phyloP scores from a whole-genome alignment of 139 green algal species.

The Tetradesmus obliquus region DNA sequence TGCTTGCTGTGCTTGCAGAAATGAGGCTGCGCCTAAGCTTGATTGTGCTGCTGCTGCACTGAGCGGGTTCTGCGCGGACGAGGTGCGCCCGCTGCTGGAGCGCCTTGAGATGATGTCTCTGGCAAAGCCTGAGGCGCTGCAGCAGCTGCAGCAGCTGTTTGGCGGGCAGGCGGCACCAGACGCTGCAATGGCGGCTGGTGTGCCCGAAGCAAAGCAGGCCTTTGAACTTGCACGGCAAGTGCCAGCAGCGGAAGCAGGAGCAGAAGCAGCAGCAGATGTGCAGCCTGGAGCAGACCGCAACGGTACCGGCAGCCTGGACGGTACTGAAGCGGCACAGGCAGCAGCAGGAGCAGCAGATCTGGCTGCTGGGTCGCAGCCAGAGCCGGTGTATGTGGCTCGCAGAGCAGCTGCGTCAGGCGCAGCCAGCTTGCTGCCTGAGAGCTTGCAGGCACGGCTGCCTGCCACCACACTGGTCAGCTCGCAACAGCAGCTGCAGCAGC shows the following conservation, averaged over 20 bases:
- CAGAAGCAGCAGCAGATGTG: not conserved
- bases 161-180: slow-evolving; percentile 7
- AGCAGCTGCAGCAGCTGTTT: slow-evolving; percentile 24
- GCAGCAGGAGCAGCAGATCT: not conserved
- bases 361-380: not conserved
- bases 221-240: not conserved
- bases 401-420: not conserved
- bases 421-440: not conserved
- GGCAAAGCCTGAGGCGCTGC: not conserved
- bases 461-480: not conserved
- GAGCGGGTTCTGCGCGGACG: not conserved
- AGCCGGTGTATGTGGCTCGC: not conserved
- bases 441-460: slow-evolving; percentile 9
- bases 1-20: not conserved
- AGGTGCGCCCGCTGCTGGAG: slow-evolving; percentile 26
- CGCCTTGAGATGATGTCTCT: slow-evolving; percentile 29
- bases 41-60: not conserved
- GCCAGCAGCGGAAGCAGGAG: not conserved
- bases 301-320: not conserved
- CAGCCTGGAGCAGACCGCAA: not conserved
- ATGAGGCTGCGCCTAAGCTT: not conserved
- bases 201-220: not conserved
- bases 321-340: not conserved
- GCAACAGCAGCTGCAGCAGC: slow-evolving; percentile 42
- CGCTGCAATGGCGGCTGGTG: not conserved